Evolutionary conservation across 2,329 filamentous ascomycete species (phyloP), one percentile per base, ranked within the genome.

Genomic region (Ophiostoma sp.): DNA sequence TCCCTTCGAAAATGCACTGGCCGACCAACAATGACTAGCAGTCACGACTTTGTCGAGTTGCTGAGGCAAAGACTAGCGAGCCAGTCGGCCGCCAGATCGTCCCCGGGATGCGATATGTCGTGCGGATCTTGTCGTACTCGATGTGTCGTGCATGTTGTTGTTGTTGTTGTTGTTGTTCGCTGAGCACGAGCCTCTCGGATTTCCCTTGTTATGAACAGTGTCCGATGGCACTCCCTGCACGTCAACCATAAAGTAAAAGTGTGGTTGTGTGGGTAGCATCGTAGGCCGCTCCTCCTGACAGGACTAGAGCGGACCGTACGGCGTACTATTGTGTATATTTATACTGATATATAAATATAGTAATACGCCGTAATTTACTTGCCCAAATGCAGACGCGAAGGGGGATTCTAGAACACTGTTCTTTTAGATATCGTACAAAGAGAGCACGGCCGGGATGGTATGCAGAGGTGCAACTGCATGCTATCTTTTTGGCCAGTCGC

Each of bases 111-210:
- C 39, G 39, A 12, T 12, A 42, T 42, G 39, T 42, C 39, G 39
- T 42, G 39, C 39, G 39, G n/a, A n/a, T n/a, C n/a, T 42, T 11
- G 36, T 39, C 11, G 36, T 39, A 11, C 36, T 39, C 11, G 39
- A 42, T 12, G 39, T 55, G 33, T 39, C n/a, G 33, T 63, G 28
- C 17, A 31, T 28, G 19, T 22, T 25, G 22, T 48, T 28, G 63
- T 12, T 25, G 39, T 42, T 42, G 39, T 42, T 12, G 36, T 39
- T n/a, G n/a, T n/a, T n/a, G n/a, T n/a, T n/a, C n/a, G 36, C 36
- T 39, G 39, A 68, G 61, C 33, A 68, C 61, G 61, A 28, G 61
- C 61, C 61, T 25, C 39, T 42, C n/a, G n/a, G n/a, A n/a, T n/a
- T n/a, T n/a, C n/a, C 39, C 39, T 42, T 12, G 39, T 42, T 8